Conservation (phyloP, 23 red algal genomes). For the Gracilaria caudata region DNA sequence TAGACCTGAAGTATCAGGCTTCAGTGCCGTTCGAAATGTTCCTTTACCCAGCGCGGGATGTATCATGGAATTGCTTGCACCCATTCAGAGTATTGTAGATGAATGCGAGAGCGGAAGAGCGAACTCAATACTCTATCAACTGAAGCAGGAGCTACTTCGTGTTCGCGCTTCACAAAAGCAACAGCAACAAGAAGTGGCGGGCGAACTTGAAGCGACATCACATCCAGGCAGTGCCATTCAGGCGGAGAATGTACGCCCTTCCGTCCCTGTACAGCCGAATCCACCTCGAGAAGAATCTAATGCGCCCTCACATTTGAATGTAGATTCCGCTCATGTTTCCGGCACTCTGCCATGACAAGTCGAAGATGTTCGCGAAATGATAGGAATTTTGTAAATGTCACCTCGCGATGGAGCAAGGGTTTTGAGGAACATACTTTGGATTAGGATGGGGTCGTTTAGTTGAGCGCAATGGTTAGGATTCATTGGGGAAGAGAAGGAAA, state of each 20-base stretch:
- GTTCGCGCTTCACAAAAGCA: constrained; percentile 31
- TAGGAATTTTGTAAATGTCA: not conserved
- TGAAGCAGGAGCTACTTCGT: constrained; percentile 36
- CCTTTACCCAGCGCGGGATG: constrained; percentile 10
- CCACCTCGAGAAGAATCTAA: not conserved
- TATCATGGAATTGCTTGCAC: constrained; percentile 41
- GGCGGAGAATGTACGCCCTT: not conserved
- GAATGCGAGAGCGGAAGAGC: constrained; percentile 46
- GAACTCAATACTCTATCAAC: constrained; percentile 5
- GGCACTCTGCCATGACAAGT: not conserved
- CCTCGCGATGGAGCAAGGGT: too few species aligned
- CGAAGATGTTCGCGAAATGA: not conserved
- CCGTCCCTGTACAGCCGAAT: not conserved
- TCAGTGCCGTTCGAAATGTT: constrained; percentile 19
- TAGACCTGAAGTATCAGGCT: not conserved
- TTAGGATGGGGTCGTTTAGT: too few species aligned
- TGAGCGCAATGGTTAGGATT: too few species aligned
- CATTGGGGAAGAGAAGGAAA: too few species aligned
- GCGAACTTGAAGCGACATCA: not conserved
- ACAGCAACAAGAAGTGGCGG: not conserved
- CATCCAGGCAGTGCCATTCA: not conserved
- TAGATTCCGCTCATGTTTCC: not conserved
- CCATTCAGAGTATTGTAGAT: constrained; percentile 37
- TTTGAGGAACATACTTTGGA: too few species aligned
- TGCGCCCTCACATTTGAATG: not conserved